Evolutionary conservation across 495 filamentous ascomycete species (phyloP), one percentile per base, ranked within the genome.

Genomic region (Aspergillus saccharolyticus): DNA sequence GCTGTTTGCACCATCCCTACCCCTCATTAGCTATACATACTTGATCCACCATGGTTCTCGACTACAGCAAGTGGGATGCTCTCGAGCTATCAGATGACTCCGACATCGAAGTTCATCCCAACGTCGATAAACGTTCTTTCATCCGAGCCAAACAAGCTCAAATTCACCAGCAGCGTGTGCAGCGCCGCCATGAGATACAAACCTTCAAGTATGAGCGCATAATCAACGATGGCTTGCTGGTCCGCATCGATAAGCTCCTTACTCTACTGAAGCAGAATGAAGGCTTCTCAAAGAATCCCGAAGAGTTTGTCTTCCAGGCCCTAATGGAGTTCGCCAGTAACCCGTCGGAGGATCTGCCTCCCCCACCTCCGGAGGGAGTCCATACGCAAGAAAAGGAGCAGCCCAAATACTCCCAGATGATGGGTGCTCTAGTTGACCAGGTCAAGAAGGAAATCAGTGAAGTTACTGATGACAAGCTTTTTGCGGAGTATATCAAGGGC

Each of bases 51-150:
- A 96, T 96, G 91, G 88, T 89, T 54, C 79, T 97, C 24, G 86
- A 97, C 70, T 97, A 97, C 78, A 94, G 89, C 82, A 96, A 96
- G 75, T 97, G 91, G 90, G 91, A 96, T 68, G 83, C 86, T 45
- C 80, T 98, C 64, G 94, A 98, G 83, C 85, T 98, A 64, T 95
- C 89, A 60, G 94, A 98, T 72, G 94, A 98, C 72, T 96, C 91
- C 44, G 94, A 98, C 70, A 89, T 98, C 66, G 94, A 98, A 74
- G 93, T 97, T 24, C 94, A 98, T 71, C 94, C 95, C 55, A 98
- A 98, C 75, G 94, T 98, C 71, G 94, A 98, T 76, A 98, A 98
- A 67, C 85, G 87, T 2, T 97, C 94, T 54, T 98, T 98, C 75
- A 98, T 98, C 70, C 90, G 94, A 53, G 94, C 94, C 55, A 98